Evolutionary conservation across 306 rosid species (phyloP).

Genomic region (Lathyrus oleraceus): DNA sequence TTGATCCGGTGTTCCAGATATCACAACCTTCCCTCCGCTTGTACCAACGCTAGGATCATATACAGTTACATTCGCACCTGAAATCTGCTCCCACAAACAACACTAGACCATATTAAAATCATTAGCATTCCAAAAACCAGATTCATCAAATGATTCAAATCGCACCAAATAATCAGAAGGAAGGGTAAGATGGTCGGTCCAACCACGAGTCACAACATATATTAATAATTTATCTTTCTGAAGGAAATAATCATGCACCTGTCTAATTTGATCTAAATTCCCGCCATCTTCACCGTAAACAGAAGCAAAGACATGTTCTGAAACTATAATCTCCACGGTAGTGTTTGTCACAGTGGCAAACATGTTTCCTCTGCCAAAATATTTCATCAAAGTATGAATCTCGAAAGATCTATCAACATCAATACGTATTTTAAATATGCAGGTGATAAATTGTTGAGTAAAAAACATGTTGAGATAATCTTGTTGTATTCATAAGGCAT

Average conservation of each 20-base stretch:
- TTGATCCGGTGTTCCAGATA: constrained; percentile 75
- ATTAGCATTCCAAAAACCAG: constrained; percentile 3
- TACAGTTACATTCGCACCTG: constrained; percentile 64
- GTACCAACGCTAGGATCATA: constrained; percentile 54
- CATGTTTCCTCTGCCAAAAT: constrained; percentile 45
- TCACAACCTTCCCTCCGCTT: constrained; percentile 58
- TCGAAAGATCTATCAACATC: background rate
- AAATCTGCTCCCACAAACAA: constrained; percentile 53
- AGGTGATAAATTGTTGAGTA: too few species aligned
- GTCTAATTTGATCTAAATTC: constrained; percentile 55
- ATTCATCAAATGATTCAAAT: constrained; percentile 14
- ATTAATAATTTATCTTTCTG: constrained; percentile 13
- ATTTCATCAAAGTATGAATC: constrained; percentile 26
- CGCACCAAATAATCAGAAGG: background rate
- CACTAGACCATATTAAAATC: constrained; percentile 6
- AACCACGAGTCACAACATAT: background rate
- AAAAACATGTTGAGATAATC: too few species aligned
- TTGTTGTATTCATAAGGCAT: too few species aligned
- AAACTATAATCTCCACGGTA: constrained; percentile 57
- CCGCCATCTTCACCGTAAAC: constrained; percentile 68
- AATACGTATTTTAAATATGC: too few species aligned
- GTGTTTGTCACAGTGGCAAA: constrained; percentile 66
- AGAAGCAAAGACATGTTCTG: constrained; percentile 54
- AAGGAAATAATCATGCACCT: constrained; percentile 44
- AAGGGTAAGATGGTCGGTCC: background rate